Conservation (phyloP, 306 rosid genomes). For the Lathyrus aphaca region DNA sequence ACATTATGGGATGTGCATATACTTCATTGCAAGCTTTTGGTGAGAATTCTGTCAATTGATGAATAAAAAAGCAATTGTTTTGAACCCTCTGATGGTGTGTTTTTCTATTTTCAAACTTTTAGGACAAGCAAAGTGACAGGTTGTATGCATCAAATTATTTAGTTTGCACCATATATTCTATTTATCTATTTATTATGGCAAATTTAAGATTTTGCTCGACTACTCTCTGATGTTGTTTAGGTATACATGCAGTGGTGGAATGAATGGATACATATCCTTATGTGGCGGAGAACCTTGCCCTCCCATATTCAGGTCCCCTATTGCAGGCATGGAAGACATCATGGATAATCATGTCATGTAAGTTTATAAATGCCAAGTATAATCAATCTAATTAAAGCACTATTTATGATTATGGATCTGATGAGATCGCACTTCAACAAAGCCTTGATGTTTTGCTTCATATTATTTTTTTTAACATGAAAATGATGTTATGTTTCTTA, state of each 20-base stretch:
- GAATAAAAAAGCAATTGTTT: constrained; percentile 45
- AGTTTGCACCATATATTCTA: constrained; percentile 5
- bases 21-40: background rate
- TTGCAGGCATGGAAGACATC: constrained; percentile 82
- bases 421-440: background rate
- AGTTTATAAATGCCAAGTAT: constrained; percentile 38
- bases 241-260: constrained; percentile 93
- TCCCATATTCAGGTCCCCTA: constrained; percentile 91
- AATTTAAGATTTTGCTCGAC: constrained; percentile 44
- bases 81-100: constrained; percentile 41
- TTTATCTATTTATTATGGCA: constrained; percentile 10
- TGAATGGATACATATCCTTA: constrained; percentile 91
- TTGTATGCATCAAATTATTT: constrained; percentile 20
- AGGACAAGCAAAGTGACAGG: constrained; percentile 19
- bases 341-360: constrained; percentile 96
- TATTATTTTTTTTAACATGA: background rate
- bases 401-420: constrained; percentile 18
- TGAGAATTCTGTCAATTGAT: background rate
- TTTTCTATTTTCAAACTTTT: constrained; percentile 24
- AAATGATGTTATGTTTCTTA: background rate
- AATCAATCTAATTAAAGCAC: constrained; percentile 5
- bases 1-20: background rate
- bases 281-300: constrained; percentile 97
- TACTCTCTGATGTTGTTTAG: constrained; percentile 71
- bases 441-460: background rate